Evolutionary conservation across 352 stramenopile species (phyloP), one percentile per base, ranked within the genome.

Genomic region (Phytophthora chlamydospora): DNA sequence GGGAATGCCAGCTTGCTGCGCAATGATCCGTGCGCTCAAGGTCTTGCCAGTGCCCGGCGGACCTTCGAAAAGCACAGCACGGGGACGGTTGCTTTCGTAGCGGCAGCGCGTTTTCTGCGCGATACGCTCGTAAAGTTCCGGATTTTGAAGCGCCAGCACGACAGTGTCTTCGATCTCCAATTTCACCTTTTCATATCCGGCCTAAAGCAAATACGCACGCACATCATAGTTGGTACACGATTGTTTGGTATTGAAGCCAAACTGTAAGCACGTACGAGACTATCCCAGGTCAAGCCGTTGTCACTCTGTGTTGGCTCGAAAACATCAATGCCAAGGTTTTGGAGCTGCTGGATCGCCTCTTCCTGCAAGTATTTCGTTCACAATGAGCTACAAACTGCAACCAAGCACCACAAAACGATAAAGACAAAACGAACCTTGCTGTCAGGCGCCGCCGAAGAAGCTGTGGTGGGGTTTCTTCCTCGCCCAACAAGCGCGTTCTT

Each of bases 31-130:
- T 2, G 94, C 94, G 27, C 88, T 98, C 16, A 97, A 67, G 9
- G 94, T 98, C 72, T 98, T 98, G 42, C 94, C 94, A 3, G 93
- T 98, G n/a, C 94, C 94, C 7, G 94, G 93, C 9, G 94, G 94
- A 1, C 94, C 94, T 77, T 98, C 93, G 60, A 98, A 98, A 2
- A 98, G 71, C 11, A 98, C 83, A 4, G 92, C 89, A 24, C 90
- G 84, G 12, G 91, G 91, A 0, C 90, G 88, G 56, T 97, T 97
- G 69, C 78, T 95, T 43, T 97, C 90, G 56, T 90, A 98, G 17
- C 87, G 83, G 33, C 78, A 88, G 6, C 93, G 83, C 1, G 93
- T 98, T 64, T 96, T 94, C 24, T 85, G 71, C 1, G 91, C 90
- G 54, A 98, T 97, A 13, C 88, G 68, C 35, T 97, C 90, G 57